Evolutionary conservation across 345 rosid genomes (phyloP).

Genomic region (Capsella bursapastoris): DNA sequence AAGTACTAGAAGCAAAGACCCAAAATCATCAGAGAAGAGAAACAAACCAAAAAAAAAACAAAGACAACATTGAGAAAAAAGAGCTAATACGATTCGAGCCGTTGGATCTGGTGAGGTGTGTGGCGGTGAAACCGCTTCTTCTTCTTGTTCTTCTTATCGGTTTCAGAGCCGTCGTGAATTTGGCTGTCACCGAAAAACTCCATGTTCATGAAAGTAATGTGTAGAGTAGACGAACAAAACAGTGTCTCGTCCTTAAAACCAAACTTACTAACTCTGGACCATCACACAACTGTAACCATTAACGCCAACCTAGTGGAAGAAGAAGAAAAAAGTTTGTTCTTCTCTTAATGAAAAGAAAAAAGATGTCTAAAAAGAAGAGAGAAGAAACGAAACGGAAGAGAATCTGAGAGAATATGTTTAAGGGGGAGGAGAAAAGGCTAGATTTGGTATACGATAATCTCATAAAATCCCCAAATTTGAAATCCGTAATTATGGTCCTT

Average conservation of each 20-base stretch:
- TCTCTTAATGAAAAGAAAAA: background rate
- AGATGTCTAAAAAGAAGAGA: background rate
- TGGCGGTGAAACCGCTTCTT: constrained; percentile 96
- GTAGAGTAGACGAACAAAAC: background rate
- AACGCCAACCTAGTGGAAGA: constrained; percentile 17
- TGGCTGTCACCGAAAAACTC: constrained; percentile 49
- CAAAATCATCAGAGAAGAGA: background rate
- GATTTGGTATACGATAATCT: constrained; percentile 23
- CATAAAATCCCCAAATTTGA: constrained; percentile 9
- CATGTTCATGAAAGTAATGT: constrained; percentile 42
- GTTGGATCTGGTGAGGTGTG: constrained; percentile 91
- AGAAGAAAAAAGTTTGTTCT: background rate
- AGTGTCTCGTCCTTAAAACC: background rate
- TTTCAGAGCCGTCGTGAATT: constrained; percentile 49
- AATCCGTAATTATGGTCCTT: constrained; percentile 40
- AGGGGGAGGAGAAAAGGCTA: constrained; percentile 28
- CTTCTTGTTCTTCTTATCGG: constrained; percentile 59
- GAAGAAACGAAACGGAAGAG: constrained; percentile 42
- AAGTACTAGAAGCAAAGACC: constrained; percentile 56
- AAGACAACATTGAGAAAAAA: background rate
- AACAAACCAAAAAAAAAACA: background rate
- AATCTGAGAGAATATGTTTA: constrained; percentile 10
- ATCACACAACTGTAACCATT: constrained; percentile 41
- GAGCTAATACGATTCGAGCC: constrained; percentile 70
- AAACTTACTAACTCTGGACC: constrained; percentile 36